phyloP scores from a whole-genome alignment of 345 rosid species.

The Euphorbia lathyris region DNA sequence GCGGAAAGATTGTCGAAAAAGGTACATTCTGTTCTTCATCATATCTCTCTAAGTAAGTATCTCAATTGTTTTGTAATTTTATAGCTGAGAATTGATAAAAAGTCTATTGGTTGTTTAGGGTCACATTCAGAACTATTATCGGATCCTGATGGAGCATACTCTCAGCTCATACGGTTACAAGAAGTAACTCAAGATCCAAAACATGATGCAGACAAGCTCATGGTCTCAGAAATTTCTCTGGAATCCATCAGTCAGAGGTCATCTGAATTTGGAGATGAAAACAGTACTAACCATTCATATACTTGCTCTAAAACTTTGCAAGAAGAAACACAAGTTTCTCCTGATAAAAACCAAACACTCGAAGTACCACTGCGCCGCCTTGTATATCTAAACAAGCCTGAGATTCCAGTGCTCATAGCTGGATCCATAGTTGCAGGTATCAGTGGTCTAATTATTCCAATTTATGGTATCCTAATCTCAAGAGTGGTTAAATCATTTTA shows the following conservation, averaged over 20 bases:
- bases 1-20: slow-evolving; percentile 77
- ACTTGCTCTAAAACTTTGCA: slow-evolving; percentile 24
- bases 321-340: slow-evolving; percentile 28
- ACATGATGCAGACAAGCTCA: slow-evolving; percentile 32
- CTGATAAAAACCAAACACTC: slow-evolving; percentile 28
- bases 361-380: slow-evolving; percentile 53
- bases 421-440: slow-evolving; percentile 52
- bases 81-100: no score
- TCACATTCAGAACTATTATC: slow-evolving; percentile 58
- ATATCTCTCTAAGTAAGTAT: no score
- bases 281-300: slow-evolving; percentile 48
- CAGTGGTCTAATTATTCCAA: slow-evolving; percentile 57
- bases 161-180: slow-evolving; percentile 76
- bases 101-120: slow-evolving; percentile 4
- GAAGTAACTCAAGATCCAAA: slow-evolving; percentile 50
- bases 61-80: no score
- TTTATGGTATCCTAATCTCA: slow-evolving; percentile 54
- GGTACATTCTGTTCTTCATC: slow-evolving; percentile 34
- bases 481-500: slow-evolving; percentile 48
- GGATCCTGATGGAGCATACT: slow-evolving; percentile 82
- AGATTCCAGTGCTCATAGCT: slow-evolving; percentile 52
- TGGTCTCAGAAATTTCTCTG: neutral
- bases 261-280: slow-evolving; percentile 40
- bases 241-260: slow-evolving; percentile 48
- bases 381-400: slow-evolving; percentile 75